A percentile compares a stretch with the other conserved stretches of the same genome.
phyloP scores from a whole-genome alignment of 2,329 filamentous ascomycete genomes.

The Massarina eburnea region DNA sequence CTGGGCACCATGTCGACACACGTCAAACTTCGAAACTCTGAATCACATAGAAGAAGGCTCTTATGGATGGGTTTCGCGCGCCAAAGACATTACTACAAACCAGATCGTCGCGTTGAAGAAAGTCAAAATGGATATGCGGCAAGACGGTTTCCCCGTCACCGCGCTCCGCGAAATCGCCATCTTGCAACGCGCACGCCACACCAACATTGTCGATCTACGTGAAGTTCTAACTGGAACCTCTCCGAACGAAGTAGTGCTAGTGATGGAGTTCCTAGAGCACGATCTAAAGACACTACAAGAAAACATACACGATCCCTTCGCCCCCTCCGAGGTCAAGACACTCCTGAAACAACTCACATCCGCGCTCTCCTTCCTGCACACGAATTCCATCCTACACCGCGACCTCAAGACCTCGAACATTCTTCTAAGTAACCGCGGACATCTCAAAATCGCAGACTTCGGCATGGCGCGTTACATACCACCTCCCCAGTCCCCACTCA shows the following conservation, averaged over 20 bases:
- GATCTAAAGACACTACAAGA: slow-evolving; percentile 91
- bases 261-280: slow-evolving; percentile 97
- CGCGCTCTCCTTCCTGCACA: slow-evolving; percentile 83
- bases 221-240: slow-evolving; percentile 80
- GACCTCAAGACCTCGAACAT: slow-evolving; percentile 54
- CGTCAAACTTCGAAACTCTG: slow-evolving; percentile 86
- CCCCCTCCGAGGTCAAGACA: slow-evolving; percentile 89
- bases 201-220: slow-evolving; percentile 77
- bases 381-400: slow-evolving; percentile 75
- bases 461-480: slow-evolving; percentile 93
- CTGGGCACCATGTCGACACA: slow-evolving; percentile 74
- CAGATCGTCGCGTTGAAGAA: slow-evolving; percentile 90
- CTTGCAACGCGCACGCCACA: slow-evolving; percentile 75
- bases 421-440: slow-evolving; percentile 90
- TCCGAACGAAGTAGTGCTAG: slow-evolving; percentile 75
- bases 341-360: slow-evolving; percentile 79
- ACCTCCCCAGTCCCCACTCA: slow-evolving; percentile 64
- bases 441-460: slow-evolving; percentile 95
- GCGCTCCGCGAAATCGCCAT: slow-evolving; percentile 93
- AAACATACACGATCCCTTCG: slow-evolving; percentile 91
- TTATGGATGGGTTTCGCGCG: slow-evolving; percentile 91
- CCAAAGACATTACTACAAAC: slow-evolving; percentile 71
- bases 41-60: slow-evolving; percentile 98
- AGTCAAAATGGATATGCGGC: slow-evolving; percentile 75
- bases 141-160: slow-evolving; percentile 87